These are phyloP conservation scores for Aspergillus sp. DNA, from an alignment of 2,329 filamentous ascomycete species.

Conservation along the genomic window DNA sequence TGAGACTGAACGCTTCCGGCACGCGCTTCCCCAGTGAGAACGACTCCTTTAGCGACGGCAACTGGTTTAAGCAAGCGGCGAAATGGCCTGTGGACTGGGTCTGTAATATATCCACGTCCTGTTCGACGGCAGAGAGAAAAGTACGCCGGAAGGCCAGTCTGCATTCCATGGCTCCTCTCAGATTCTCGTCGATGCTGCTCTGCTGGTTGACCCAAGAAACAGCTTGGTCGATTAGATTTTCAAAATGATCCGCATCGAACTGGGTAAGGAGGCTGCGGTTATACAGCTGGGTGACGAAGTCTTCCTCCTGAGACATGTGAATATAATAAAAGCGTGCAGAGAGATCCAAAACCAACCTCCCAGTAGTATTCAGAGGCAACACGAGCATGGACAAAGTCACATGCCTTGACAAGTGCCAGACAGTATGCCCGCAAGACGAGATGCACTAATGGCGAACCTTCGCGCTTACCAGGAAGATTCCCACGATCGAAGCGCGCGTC, in stretches of 20 bases:
- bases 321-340: too few species aligned
- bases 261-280: conserved; percentile 64
- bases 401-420: conserved; percentile 71
- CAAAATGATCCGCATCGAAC: conserved; percentile 50
- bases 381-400: conserved; percentile 64
- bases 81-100: conserved; percentile 22
- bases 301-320: conserved; percentile 90
- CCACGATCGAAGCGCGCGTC: conserved; percentile 52
- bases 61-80: conserved; percentile 26
- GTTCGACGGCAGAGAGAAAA: conserved; percentile 33
- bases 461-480: conserved; percentile 11
- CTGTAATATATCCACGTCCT: conserved; percentile 23
- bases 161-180: conserved; percentile 49
- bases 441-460: conserved; percentile 42
- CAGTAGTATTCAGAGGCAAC: conserved; percentile 82
- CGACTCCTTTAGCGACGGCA: conserved; percentile 51
- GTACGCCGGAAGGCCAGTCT: conserved; percentile 58
- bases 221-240: conserved; percentile 46
- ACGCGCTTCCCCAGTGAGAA: conserved; percentile 56
- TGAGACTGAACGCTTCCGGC: conserved; percentile 74
- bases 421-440: conserved; percentile 76
- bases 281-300: conserved; percentile 89
- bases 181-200: conserved; percentile 23
- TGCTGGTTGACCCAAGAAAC: conserved; percentile 41
- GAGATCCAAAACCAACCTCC: conserved; percentile 50